Evolutionary conservation across 2,329 filamentous ascomycete species (phyloP), one percentile per base, ranked within the genome.

Genomic region (Clarireedia monteithiana): DNA sequence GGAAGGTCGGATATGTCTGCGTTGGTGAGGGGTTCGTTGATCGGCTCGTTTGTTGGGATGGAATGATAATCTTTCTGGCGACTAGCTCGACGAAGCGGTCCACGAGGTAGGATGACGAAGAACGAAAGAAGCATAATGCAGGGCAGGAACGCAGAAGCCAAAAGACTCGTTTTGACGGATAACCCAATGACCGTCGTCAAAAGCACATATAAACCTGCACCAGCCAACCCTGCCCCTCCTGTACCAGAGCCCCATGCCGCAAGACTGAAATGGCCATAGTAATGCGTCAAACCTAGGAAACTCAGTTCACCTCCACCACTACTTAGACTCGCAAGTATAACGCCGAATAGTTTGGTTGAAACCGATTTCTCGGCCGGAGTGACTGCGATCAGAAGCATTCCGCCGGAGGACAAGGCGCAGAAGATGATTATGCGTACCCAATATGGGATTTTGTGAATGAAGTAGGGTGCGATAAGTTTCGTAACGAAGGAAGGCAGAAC

Each of bases 201-300:
- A 48, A 92, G 68, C 6, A 95, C 89, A 72, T 97, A 99, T 14
- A 92, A 77, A 0, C 91, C 91, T 0, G 92, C 90, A 5, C 94
- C 94, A 0, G 92, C 77, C 56, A 99, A 71, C 0, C 92, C 92
- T 0, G 92, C 92, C 0, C 88, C 92, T 1, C 92, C 92, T 0
- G 92, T 96, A 0, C 92, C 92, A 61, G 88, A 92, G 0, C 90
- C 88, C 94, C 94, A 99, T 38, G 89, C 86, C 0, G 91, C 91
- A 17, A 97, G 78, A 64, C 89, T 90, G 71, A 89, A 86, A 7
- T 83, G 85, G 0, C 92, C 94, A 66, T 97, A 97, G 74, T 88
- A 96, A 69, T 97, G 92, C 14, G 92, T 95, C 66, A 99, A 73
- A 1, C 90, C 88, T 5, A 99, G 75, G 68, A 97, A 96, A 71